Base-by-base conservation (phyloP, 257 asterid genomes). In the Catharanthus roseus region DNA sequence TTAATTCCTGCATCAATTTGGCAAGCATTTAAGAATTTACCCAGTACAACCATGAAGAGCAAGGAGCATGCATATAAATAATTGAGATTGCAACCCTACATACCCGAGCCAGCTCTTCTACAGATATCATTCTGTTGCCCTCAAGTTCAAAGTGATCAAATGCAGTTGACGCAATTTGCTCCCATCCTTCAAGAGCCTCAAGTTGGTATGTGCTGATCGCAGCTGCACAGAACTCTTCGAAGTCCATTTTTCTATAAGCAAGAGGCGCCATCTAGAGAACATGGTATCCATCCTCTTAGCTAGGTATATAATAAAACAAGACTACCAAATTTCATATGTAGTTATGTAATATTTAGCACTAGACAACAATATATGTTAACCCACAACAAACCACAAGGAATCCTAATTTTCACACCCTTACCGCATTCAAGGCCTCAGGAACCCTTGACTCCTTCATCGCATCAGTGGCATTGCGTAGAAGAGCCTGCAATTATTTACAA, bases 391-490 rank as follows among this genome's bases (percentile, higher is more conserved):
- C 23, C 16, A 0, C 9, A 6, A 9, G 50, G 11, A n/a, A n/a
- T n/a, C n/a, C n/a, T n/a, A n/a, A n/a, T n/a, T n/a, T 34, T 19
- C 16, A 34, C 38, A 21, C 42, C 19, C 93, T 80, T 57, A 93
- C 98, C 93, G 82, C 80, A 50, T 90, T 89, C 39, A 93, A 85
- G 78, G 90, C 85, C 67, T 93, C 98, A 3, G 90, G 87, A 68
- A 88, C 97, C 80, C 92, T 85, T 3, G 98, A 90, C 74, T 82
- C 89, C 86, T 81, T 90, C 97, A 93, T 87, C 53, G 95, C 97
- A 80, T 93, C 97, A 29, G 98, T 90, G 10, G 89, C 91, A 65
- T 93, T 93, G 26, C 86, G 76, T 51, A 83, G 82, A 74, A 93
- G 95, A 68, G 92, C 96, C 98, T 93, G 91, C 78, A 78, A 62